Evolutionary conservation across 139 green algal genomes (phyloP), one percentile per base, ranked within the genome.

Genomic region (Chlorella sp.): DNA sequence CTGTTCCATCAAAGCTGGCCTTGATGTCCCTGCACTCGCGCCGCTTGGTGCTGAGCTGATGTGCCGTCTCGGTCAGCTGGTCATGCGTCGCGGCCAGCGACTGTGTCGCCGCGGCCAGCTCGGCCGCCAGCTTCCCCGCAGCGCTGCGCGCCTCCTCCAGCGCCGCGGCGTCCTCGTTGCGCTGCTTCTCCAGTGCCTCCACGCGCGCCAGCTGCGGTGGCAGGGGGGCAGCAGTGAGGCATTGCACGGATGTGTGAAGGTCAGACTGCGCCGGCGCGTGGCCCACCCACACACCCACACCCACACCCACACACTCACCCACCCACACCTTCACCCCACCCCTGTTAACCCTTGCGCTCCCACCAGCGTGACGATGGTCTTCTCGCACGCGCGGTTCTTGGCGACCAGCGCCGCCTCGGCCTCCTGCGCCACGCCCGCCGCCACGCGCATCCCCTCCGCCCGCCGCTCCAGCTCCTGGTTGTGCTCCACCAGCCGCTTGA

Each of bases 331-430:
- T 67, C 35, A 8, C 5, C 8, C 61, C 36, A 35, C 19, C 61
- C 31, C 58, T 9, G 17, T 19, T 31, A 19, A 7, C 8, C 14
- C n/a, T 61, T 36, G 33, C 8, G 5, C 19, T 5, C 78, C 70
- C 25, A 92, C 73, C 61, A 94, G 73, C 23, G 64, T 86, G 46
- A 89, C 84, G 33, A 92, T 83, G 48, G 88, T 89, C 43, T 87
- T 86, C 79, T 93, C 86, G 53, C 89, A 85, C 9, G 90, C 68
- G 38, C 86, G 58, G 67, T 84, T 91, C 53, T 88, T 83, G 66
- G 83, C 79, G 4, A 83, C 87, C 53, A 93, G 80, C 79, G 92
- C 88, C 63, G 86, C 82, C 80, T 95, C 84, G 46, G 87, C 92
- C 70, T 91, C 85, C 59, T 85, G 83, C 56, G 63, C 68, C 25